A percentile compares a stretch with the other conserved stretches of the same genome.
phyloP scores from a whole-genome alignment of 495 filamentous ascomycete genomes.

The Massariosphaeria phaeospora region DNA sequence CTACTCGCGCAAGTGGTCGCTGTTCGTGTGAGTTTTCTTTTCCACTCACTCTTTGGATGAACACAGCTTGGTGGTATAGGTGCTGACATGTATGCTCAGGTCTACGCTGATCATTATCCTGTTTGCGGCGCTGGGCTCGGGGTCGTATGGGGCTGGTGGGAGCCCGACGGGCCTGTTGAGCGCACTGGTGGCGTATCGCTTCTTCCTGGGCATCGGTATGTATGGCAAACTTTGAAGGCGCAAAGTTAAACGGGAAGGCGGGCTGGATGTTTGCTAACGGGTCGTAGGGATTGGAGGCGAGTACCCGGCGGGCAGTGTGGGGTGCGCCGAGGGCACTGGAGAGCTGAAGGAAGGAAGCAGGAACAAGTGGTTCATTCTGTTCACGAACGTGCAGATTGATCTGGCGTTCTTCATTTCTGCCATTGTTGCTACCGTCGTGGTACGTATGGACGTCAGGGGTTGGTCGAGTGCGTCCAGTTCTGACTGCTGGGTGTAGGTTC shows the following conservation, averaged over 20 bases:
- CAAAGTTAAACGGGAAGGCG: too few species aligned
- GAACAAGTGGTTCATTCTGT: constrained; percentile 88
- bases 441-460: neutral
- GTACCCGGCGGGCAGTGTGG: constrained; percentile 85
- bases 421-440: constrained; percentile 58
- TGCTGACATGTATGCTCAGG: neutral
- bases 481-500: constrained; percentile 41
- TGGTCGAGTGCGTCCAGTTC: too few species aligned
- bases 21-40: constrained; percentile 50
- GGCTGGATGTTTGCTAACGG: neutral
- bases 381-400: constrained; percentile 88
- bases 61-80: neutral
- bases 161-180: constrained; percentile 64
- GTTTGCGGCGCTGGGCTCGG: constrained; percentile 74
- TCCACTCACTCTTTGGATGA: neutral
- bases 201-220: constrained; percentile 61
- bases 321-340: constrained; percentile 75
- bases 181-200: constrained; percentile 78
- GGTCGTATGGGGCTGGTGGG: constrained; percentile 65
- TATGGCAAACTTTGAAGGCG: neutral
- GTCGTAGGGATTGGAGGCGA: constrained; percentile 58
- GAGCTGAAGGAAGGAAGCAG: constrained; percentile 74
- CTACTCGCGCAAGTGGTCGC: constrained; percentile 75
- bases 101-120: constrained; percentile 79
- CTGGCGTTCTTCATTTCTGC: constrained; percentile 70